A percentile compares a stretch with the other conserved stretches of the same genome.
These are phyloP conservation scores for Chrysanthemum lavandulifolium DNA, from an alignment of 129 eudicot species.

Conservation along the genomic window DNA sequence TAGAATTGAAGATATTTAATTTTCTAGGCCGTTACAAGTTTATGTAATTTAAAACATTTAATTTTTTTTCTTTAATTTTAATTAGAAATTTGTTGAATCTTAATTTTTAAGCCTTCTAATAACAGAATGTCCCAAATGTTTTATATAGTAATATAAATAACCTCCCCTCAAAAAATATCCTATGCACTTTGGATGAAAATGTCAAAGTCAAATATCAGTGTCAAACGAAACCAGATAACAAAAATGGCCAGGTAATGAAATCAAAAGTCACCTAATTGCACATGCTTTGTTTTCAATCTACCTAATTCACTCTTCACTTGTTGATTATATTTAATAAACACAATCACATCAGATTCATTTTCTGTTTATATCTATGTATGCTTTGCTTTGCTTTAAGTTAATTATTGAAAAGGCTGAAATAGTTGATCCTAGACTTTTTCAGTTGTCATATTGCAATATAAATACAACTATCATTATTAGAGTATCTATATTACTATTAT, in stretches of 20 bases:
- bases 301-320: conserved; percentile 22
- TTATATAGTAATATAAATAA: too few relatives aligned
- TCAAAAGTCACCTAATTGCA: conserved; percentile 39
- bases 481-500: too few relatives aligned
- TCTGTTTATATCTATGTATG: not conserved
- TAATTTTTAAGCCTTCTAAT: too few relatives aligned
- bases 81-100: too few relatives aligned
- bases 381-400: too few relatives aligned
- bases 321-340: conserved; percentile 7
- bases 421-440: not conserved
- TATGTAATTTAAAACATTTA: too few relatives aligned
- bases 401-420: too few relatives aligned
- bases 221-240: conserved; percentile 25
- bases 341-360: conserved; percentile 4
- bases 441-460: not conserved
- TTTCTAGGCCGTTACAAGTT: too few relatives aligned
- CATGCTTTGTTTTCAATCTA: conserved; percentile 33
- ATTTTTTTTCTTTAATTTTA: too few relatives aligned
- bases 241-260: conserved; percentile 30
- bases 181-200: not conserved
- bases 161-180: not conserved
- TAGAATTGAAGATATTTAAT: too few relatives aligned
- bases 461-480: not conserved
- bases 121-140: too few relatives aligned
- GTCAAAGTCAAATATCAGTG: conserved; percentile 25